Evolutionary conservation across 140 eudicot genomes (phyloP), one percentile per base, ranked within the genome.

Genomic region (Flaveria floridana): DNA sequence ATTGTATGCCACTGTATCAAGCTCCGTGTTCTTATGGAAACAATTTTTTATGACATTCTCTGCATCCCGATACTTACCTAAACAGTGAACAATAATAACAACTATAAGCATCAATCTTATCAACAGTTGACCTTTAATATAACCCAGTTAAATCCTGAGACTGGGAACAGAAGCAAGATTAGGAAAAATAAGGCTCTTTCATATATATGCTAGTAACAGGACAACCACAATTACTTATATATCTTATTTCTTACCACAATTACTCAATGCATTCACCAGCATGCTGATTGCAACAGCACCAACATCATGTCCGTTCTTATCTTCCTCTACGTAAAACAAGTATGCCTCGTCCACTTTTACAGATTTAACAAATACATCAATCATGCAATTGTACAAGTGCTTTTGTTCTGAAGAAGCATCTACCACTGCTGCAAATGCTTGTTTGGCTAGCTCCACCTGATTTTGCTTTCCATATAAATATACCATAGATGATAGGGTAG

Each of bases 1-100:
- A 76, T 92, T 92, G 80, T 89, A 92, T 47, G 92, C 98, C 78
- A 89, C 89, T 21, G 95, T 88, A 79, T 92, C 98, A 83, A 92
- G 96, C 82, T 81, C 85, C 78, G 71, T 47, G 65, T 85, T 85
- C 71, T 61, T 76, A 59, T 13, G 25, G 9, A 92, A 80, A 79
- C 95, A 74, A 46, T 78, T 78, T 20, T 59, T 66, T 66, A 92
- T 85, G 12, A 83, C 86, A 65, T 83, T 83, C 85, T 87, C 90
- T 58, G 88, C 95, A 61, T 84, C 85, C 7, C 77, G 79, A 76
- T 84, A 80, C 90, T 81, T 88, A 44, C 95, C 98, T 91, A 81
- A 39, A 76, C 57, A 72, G 20, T 30, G 7, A 42, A 23, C 39
- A 59, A 65, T 18, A 56, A 42, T 2, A 65, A 14, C 25, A 65